phyloP scores from a whole-genome alignment of 345 rosid genomes.

The Microthlaspi erraticum region DNA sequence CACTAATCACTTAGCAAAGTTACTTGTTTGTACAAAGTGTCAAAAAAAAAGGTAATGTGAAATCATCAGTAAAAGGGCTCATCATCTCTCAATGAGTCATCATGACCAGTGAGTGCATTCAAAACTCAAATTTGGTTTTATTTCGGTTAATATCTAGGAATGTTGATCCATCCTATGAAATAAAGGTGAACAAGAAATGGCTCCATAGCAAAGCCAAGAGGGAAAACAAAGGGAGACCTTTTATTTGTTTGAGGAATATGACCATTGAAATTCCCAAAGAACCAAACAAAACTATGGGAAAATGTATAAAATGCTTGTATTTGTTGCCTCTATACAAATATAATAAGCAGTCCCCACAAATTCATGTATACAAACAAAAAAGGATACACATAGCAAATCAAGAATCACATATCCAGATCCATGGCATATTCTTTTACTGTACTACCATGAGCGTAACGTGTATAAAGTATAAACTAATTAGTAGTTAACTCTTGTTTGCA shows the following conservation, averaged over 20 bases:
- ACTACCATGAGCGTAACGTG: constrained; percentile 1
- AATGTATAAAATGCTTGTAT: neutral
- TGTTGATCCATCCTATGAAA: neutral
- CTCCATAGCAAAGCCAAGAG: constrained; percentile 36
- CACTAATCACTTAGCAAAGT: neutral
- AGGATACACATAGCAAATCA: neutral
- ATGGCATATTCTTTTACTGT: constrained; percentile 32
- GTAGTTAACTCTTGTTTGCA: neutral
- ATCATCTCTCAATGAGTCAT: no score
- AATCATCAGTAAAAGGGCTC: neutral
- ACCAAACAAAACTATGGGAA: constrained; percentile 27
- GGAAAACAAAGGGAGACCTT: constrained; percentile 25
- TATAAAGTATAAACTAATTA: neutral
- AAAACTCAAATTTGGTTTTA: neutral
- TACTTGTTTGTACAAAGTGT: neutral
- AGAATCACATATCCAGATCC: constrained; percentile 34
- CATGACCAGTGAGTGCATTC: no score
- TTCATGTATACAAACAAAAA: constrained; percentile 26
- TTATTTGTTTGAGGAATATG: constrained; percentile 25
- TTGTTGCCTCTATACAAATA: neutral
- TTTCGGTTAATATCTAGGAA: neutral
- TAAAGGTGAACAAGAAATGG: constrained; percentile 13
- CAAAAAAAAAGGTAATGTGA: neutral
- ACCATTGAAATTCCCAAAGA: constrained; percentile 43
- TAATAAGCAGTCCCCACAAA: neutral